Base-by-base conservation (phyloP, 176 grass and related monocot species). In the Secale cereale region DNA sequence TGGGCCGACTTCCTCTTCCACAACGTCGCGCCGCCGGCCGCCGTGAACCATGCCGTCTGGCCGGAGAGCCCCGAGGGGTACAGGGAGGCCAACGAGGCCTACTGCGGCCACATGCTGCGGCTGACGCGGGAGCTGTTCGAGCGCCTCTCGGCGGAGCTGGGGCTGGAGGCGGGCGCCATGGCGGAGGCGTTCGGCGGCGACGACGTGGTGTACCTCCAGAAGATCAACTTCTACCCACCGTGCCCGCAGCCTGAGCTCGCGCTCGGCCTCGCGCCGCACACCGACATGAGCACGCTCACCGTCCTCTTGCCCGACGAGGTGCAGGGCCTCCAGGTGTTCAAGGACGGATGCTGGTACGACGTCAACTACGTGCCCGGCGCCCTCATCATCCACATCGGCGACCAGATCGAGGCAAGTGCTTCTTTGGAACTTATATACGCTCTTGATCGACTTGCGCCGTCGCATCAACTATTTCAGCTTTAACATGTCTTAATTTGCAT, bases 1-100 rank as follows among this genome's bases (percentile, higher is more conserved):
- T 95, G 97, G 97, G 83, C 78, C 16, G 88, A 98, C 83, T 98
- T 98, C 75, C 74, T 98, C 50, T 95, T 94, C 89, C 91, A 95
- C 80, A 81, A 83, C 19, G 36, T 95, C 12, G 84, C 91, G 88
- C 97, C 91, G 17, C 89, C 78, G 59, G 26, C 62, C 0, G 66
- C 19, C 40, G 74, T 95, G 12, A 46, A 94, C 81, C 69, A 84
- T 50, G 50, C 27, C 57, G 63, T 88, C 35, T 98, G 97, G 93
- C 96, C 92, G n/a, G 39, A 32, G 1, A 71, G 26, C 67, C 81
- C 84, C 16, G 4, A 1, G 0, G 90, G 89, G 7, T 94, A 94
- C 85, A 78, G 69, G 54, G 78, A 41, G 57, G 95, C 83, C 0
- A 95, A 90, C 78, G 91, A 95, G 87, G 87, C 77, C 43, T 98